Base-by-base conservation (phyloP, 2,329 filamentous ascomycete species). In the Fusarium xylarioides region DNA sequence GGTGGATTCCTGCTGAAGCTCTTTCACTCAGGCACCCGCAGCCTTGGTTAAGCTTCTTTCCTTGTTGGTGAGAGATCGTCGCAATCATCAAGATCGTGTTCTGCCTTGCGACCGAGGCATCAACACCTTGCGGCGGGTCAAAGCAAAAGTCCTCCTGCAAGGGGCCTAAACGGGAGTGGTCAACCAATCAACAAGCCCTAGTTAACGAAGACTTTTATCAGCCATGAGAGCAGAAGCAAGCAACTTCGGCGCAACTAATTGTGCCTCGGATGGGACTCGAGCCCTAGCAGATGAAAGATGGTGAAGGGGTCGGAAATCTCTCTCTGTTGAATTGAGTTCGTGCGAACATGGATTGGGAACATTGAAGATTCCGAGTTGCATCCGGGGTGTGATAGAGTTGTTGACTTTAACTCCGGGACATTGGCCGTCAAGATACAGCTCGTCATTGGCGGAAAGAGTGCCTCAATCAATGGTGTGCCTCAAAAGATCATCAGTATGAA, bases 101-200 rank as follows among this genome's bases (percentile, higher is more conserved):
- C 34, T 77, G 75, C 75, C 75, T 77, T 63, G 75, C 68, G 52
- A 44, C 38, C 60, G 23, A 77, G 74, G 74, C 75, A 77, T 42
- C 35, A 44, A 66, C 54, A 28, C 2, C 2, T 18, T 52, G 16
- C 14, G 52, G 70, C 61, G 71, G 73, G 68, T 63, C 64, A 43
- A 53, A 44, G 44, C 12, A 54, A 46, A 64, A 56, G 34, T 32
- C 1, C 38, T 56, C 52, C 74, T 71, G 65, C 66, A 73, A 76
- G 67, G 63, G 43, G 56, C 63, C 53, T 66, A 47, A 56, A 52
- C 35, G 11, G 40, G 32, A 60, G 28, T 34, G 30, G 40, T 40
- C 35, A 63, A 43, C 75, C 73, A 77, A 77, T 74, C 46, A 62
- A 18, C 35, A 49, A 52, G 21, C 30, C 26, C 63, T 30, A 60